Percentiles rank a stretch among this genome's conserved stretches.
Conservation (phyloP, 2,329 filamentous ascomycete genomes). For the Aspergillus sp. region DNA sequence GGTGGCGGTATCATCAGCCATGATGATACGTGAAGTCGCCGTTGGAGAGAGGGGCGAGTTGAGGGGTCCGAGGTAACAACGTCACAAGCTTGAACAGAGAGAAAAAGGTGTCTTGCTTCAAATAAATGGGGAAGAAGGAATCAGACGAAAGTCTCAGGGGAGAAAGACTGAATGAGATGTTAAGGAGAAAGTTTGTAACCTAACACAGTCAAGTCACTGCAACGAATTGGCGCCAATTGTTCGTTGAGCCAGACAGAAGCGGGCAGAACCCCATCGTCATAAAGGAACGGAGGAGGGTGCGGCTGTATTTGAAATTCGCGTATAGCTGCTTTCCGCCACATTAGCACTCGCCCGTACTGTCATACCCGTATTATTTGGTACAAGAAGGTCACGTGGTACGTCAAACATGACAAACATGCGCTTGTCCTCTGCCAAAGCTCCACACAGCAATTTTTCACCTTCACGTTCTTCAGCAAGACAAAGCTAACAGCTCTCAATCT, state of each 20-base stretch:
- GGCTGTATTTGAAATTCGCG: slow-evolving; percentile 3
- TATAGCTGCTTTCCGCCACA: neutral
- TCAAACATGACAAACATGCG: slow-evolving; percentile 21
- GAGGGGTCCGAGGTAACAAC: slow-evolving; percentile 9
- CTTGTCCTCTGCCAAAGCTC: slow-evolving; percentile 19
- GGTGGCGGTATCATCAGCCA: slow-evolving; percentile 43
- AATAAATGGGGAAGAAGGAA: neutral
- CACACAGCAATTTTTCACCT: slow-evolving; percentile 33
- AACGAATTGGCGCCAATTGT: neutral
- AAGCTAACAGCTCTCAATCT: slow-evolving; percentile 1
- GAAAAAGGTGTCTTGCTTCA: neutral
- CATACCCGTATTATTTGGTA: neutral
- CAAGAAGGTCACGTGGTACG: neutral
- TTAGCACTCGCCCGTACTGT: neutral
- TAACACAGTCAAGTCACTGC: neutral
- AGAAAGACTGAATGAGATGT: neutral
- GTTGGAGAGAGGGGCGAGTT: slow-evolving; percentile 10
- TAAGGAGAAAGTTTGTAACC: neutral
- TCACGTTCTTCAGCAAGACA: slow-evolving; percentile 14
- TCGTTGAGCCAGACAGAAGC: slow-evolving; percentile 26
- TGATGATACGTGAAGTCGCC: slow-evolving; percentile 26
- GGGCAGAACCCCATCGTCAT: slow-evolving; percentile 39
- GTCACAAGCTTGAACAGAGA: slow-evolving; percentile 11
- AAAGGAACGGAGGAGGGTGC: slow-evolving; percentile 1
- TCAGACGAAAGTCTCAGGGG: neutral